Base-by-base conservation (phyloP, 257 asterid genomes). In the Capsicum baccatum region DNA sequence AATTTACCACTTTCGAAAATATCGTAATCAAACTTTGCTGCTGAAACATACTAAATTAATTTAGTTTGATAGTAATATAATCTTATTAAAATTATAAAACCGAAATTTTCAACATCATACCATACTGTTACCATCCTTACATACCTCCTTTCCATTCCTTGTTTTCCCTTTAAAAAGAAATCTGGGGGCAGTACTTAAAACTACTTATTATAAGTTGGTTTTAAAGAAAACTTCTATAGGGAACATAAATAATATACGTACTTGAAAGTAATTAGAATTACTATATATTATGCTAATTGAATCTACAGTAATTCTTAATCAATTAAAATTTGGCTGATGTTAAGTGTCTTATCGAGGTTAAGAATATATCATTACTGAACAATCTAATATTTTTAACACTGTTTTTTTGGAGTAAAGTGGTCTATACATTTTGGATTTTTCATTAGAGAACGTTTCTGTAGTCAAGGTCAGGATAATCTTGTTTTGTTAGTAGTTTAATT, bases 301-400 rank as follows among this genome's bases (percentile, higher is more conserved):
- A 48, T 69, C 83, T 80, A 52, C 60, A 56, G 21, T 17, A n/a
- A 54, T 87, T 83, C 6, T 70, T 71, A 87, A 85, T 83, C 13
- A 87, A 39, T 58, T 50, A 21, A 81, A 15, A 56, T 63, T 87
- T 83, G 87, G 84, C 86, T 48, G 71, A 56, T 80, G 80, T 63
- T 83, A 73, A 14, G 13, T 66, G 84, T 80, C 87, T 47, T 73
- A 63, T 83, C 6, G 33, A 42, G 42, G 81, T 39, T 33, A 73
- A 69, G 87, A 85, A 85, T 85, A 88, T 80, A 44, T 13, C 54
- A 39, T 47, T 58, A 44, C 79, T 76, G 63, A 13, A 26, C 15
- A 76, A 54, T 76, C 21, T 76, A 26, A 52, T 39, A 62, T 81
- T 55, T 84, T 47, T 59, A 26, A 47, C 76, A 37, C 33, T 57